Conservation (phyloP, 257 asterid species). For the Solanum lycopersicoides region DNA sequence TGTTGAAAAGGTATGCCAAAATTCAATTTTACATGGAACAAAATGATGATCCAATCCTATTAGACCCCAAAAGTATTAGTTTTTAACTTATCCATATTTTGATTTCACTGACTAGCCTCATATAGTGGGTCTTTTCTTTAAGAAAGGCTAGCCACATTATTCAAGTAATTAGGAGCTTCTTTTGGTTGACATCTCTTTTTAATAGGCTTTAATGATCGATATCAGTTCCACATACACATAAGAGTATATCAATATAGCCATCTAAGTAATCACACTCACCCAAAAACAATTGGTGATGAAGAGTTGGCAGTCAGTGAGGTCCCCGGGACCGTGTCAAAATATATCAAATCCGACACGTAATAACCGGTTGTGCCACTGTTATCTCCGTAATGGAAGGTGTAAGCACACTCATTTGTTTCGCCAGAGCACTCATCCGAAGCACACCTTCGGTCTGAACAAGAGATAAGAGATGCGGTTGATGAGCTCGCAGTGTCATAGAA, state of each 20-base stretch:
- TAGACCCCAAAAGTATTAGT: background rate
- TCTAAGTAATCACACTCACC: conserved; percentile 35
- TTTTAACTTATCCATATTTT: background rate
- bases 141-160: background rate
- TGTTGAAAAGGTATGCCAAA: background rate
- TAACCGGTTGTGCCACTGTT: conserved; percentile 82
- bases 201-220: background rate
- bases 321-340: conserved; percentile 64
- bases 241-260: background rate
- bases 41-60: background rate
- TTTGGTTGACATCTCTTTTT: background rate
- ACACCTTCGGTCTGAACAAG: conserved; percentile 64
- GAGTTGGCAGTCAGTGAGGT: conserved; percentile 63
- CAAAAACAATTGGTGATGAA: conserved; percentile 78
- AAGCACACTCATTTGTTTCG: conserved; percentile 58
- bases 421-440: conserved; percentile 43
- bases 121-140: background rate
- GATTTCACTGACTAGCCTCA: background rate
- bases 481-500: conserved; percentile 60
- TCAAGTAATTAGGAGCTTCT: background rate
- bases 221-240: background rate
- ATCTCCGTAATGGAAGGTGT: conserved; percentile 79
- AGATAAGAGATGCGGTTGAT: conserved; percentile 53
- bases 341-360: conserved; percentile 64
- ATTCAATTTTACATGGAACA: background rate